Percentiles rank a stretch among this genome's conserved stretches.
phyloP scores from a whole-genome alignment of 768 basidiomycete genomes.

The Fomitopsis pulvina region DNA sequence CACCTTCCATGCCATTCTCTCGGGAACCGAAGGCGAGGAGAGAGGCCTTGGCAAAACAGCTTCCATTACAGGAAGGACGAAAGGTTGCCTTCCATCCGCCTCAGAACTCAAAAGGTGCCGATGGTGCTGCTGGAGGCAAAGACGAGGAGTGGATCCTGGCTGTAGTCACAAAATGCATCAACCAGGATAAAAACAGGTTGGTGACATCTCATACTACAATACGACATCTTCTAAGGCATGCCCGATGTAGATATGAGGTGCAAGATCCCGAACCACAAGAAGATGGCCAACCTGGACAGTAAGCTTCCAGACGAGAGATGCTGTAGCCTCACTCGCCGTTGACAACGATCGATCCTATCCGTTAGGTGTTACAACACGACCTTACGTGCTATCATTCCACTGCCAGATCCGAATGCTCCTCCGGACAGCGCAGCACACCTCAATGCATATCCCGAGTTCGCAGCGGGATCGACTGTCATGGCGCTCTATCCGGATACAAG shows the following conservation, averaged over 20 bases:
- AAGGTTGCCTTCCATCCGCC: constrained; percentile 80
- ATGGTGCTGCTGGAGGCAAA: constrained; percentile 40
- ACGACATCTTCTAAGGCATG: neutral
- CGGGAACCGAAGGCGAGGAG: constrained; percentile 64
- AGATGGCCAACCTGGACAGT: constrained; percentile 64
- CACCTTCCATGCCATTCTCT: constrained; percentile 41
- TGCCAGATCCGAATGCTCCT: constrained; percentile 65
- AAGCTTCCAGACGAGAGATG: constrained; percentile 18
- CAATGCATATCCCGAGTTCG: constrained; percentile 66
- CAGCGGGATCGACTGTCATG: constrained; percentile 67
- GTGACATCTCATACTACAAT: constrained; percentile 6
- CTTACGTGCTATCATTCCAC: constrained; percentile 65
- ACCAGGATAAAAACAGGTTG: constrained; percentile 65
- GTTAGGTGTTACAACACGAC: constrained; percentile 62
- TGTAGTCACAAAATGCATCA: constrained; percentile 62
- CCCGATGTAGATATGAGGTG: constrained; percentile 62
- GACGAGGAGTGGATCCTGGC: constrained; percentile 73
- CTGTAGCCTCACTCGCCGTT: too few species aligned
- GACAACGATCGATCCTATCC: neutral
- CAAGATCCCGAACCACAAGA: constrained; percentile 83
- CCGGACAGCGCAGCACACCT: constrained; percentile 56
- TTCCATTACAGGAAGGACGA: constrained; percentile 65
- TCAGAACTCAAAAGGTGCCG: constrained; percentile 41
- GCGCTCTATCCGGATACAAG: constrained; percentile 90
- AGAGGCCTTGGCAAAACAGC: constrained; percentile 52